Percentiles rank a stretch among this genome's conserved stretches.
These are phyloP conservation scores for Syzygium syzygioides DNA, from an alignment of 441 rosid genomes.

Conservation along the genomic window DNA sequence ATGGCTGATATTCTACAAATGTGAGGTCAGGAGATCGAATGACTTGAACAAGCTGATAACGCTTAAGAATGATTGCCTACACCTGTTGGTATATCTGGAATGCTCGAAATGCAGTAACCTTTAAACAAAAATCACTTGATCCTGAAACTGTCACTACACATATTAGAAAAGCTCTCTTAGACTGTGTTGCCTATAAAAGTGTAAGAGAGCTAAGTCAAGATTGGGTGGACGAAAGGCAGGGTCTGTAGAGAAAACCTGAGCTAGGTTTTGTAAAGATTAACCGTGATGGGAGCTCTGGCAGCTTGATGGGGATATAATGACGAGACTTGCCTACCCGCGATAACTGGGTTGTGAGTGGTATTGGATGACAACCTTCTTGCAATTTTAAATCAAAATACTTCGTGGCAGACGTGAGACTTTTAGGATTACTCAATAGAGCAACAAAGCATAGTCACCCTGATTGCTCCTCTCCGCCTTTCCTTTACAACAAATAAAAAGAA, in stretches of 20 bases:
- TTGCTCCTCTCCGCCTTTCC: not conserved
- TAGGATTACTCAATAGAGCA: not conserved
- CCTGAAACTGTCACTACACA: not conserved
- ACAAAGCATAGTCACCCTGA: not conserved
- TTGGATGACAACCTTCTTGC: not conserved
- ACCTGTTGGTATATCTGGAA: not conserved
- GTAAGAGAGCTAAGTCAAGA: too few relatives aligned
- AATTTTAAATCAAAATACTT: not conserved
- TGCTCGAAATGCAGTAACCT: not conserved
- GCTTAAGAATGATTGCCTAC: not conserved
- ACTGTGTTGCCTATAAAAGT: too few relatives aligned
- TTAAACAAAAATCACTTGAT: not conserved
- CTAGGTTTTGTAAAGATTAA: too few relatives aligned
- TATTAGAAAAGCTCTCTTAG: too few relatives aligned
- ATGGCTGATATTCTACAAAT: not conserved
- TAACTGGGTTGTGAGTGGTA: not conserved
- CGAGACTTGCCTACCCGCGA: not conserved
- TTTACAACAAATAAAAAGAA: not conserved
- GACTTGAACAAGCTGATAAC: not conserved
- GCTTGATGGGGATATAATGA: not conserved
- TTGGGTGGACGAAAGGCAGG: not conserved
- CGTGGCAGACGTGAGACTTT: not conserved
- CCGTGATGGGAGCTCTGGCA: not conserved
- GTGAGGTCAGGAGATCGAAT: not conserved
- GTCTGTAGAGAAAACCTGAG: not conserved